Evolutionary conservation across 2,329 filamentous ascomycete species (phyloP).

Genomic region (Calonectria leucothoes): DNA sequence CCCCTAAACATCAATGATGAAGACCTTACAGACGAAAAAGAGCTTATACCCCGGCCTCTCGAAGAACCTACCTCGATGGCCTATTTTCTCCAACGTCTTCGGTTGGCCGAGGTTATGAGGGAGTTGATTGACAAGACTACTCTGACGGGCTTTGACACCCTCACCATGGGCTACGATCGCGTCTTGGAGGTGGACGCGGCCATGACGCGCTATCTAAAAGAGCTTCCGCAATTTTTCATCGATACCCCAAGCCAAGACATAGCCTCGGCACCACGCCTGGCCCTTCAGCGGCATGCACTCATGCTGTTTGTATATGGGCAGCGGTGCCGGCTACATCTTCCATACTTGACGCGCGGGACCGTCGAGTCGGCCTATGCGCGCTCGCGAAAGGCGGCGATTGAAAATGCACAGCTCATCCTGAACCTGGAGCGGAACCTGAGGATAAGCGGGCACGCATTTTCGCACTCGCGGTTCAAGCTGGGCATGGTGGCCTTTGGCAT

Average conservation of each 20-base stretch:
- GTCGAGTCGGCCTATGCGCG: slow-evolving; percentile 47
- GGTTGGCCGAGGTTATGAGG: slow-evolving; percentile 51
- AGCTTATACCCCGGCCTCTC: slow-evolving; percentile 41
- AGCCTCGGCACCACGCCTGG: slow-evolving; percentile 33
- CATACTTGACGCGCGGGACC: slow-evolving; percentile 48
- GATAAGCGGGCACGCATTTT: slow-evolving; percentile 38
- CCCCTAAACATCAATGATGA: slow-evolving; percentile 53
- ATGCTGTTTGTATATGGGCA: slow-evolving; percentile 48
- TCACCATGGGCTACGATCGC: slow-evolving; percentile 46
- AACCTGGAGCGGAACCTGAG: slow-evolving; percentile 44
- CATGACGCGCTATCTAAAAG: slow-evolving; percentile 42
- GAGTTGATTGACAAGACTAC: slow-evolving; percentile 48
- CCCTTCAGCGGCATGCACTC: slow-evolving; percentile 47
- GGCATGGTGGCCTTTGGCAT: slow-evolving; percentile 48
- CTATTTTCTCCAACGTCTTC: slow-evolving; percentile 51
- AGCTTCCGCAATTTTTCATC: slow-evolving; percentile 46
- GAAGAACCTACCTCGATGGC: slow-evolving; percentile 48
- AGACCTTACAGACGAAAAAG: slow-evolving; percentile 47
- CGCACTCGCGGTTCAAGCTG: slow-evolving; percentile 42
- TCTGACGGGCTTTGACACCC: slow-evolving; percentile 37
- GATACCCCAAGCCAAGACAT: slow-evolving; percentile 10
- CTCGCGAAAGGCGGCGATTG: slow-evolving; percentile 46
- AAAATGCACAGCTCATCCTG: slow-evolving; percentile 46
- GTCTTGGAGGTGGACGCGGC: slow-evolving; percentile 48
- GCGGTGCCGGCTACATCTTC: slow-evolving; percentile 50